A percentile compares a stretch with the other conserved stretches of the same genome.
These are phyloP conservation scores for Ceratocystis albifundus DNA, from an alignment of 2,329 filamentous ascomycete genomes.

Conservation along the genomic window DNA sequence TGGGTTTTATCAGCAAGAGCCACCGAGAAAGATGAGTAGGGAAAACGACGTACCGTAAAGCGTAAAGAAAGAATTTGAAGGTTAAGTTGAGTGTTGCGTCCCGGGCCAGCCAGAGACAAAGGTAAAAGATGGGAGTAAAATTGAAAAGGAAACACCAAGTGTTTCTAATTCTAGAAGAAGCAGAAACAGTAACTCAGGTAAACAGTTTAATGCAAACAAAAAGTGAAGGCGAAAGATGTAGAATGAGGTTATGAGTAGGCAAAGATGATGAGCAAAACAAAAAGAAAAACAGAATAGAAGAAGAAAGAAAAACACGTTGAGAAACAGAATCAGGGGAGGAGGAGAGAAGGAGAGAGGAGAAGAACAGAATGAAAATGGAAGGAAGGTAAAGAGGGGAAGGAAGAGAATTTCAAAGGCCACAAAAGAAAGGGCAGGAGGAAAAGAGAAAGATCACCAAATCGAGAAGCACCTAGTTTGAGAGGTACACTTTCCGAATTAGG, in stretches of 20 bases:
- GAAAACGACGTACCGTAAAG: not conserved
- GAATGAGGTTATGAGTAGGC: slow-evolving; percentile 14
- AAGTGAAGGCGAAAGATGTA: slow-evolving; percentile 21
- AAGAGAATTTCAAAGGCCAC: slow-evolving; percentile 6
- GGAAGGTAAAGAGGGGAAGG: slow-evolving; percentile 4
- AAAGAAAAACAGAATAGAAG: slow-evolving; percentile 23
- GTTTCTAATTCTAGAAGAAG: not conserved
- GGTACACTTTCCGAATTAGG: not conserved
- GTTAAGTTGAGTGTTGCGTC: not conserved
- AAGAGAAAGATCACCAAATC: slow-evolving; percentile 12
- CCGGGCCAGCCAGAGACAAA: slow-evolving; percentile 4
- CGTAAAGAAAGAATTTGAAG: not conserved
- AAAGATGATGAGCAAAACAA: slow-evolving; percentile 8
- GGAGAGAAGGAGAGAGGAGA: not conserved
- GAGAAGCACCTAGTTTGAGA: not conserved
- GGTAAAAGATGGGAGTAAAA: not conserved
- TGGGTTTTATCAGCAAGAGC: not conserved
- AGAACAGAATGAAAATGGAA: not conserved
- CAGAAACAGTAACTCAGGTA: not conserved
- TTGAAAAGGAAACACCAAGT: not conserved
- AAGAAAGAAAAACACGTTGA: slow-evolving; percentile 22
- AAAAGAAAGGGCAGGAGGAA: not conserved
- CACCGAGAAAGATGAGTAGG: not conserved
- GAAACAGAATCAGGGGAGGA: not conserved
- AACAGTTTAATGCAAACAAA: slow-evolving; percentile 16